Evolutionary conservation across 805 yeast genomes (phyloP).

Genomic region (Zygotorulaspora chibaensis): DNA sequence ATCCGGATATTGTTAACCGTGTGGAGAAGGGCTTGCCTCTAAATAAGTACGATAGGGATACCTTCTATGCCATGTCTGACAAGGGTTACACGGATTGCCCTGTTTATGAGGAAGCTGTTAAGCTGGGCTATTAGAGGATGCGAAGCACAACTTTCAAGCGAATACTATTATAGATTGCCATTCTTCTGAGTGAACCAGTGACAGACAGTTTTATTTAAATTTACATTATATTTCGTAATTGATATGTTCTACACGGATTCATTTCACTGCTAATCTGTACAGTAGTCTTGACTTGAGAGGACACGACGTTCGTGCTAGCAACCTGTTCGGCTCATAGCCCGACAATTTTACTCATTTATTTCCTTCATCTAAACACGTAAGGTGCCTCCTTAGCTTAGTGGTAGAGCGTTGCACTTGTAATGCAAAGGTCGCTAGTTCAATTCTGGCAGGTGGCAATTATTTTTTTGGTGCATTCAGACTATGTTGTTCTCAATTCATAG

Average conservation of each 20-base stretch:
- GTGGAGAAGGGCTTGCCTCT: slow-evolving; percentile 38
- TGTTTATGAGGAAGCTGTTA: slow-evolving; percentile 22
- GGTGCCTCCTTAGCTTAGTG: slow-evolving; percentile 95
- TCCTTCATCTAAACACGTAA: background rate
- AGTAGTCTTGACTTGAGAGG: no score
- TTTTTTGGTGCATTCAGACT: no score
- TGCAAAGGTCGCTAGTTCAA: slow-evolving; percentile 96
- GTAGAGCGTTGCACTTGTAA: slow-evolving; percentile 99
- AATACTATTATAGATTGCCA: no score
- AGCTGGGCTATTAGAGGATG: slow-evolving; percentile 10
- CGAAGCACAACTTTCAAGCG: background rate
- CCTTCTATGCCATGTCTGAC: slow-evolving; percentile 41
- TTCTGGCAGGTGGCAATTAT: slow-evolving; percentile 75
- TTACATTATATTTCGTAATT: background rate
- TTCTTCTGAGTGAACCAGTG: no score
- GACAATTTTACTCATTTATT: background rate
- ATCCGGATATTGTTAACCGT: slow-evolving; percentile 49
- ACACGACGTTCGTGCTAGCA: no score
- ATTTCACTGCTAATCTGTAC: no score
- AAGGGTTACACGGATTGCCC: slow-evolving; percentile 44
- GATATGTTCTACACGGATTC: no score
- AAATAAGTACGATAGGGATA: slow-evolving; percentile 42
- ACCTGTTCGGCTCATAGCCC: no score
- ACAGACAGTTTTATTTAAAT: background rate
- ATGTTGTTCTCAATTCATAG: no score